Base-by-base conservation (phyloP, 176 grass and related monocot genomes). In the Saccharum officinarum region DNA sequence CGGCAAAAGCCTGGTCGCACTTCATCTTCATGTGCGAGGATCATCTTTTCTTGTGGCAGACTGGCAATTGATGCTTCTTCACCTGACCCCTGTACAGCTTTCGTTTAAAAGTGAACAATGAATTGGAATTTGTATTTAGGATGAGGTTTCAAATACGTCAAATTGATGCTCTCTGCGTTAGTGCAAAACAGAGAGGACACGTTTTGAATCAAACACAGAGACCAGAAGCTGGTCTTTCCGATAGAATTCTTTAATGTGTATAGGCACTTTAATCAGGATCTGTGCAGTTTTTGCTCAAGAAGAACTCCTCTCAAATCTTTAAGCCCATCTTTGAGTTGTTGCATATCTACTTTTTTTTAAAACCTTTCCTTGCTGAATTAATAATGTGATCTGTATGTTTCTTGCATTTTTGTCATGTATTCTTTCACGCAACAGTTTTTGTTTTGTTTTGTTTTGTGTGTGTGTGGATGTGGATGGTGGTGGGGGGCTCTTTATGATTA, bases 1-100 rank as follows among this genome's bases (percentile, higher is more conserved):
- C 28, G 49, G 50, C 22, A 87, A 88, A 91, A 80, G 85, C 42
- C 52, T 41, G n/a, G 46, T 67, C 78, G 80, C 76, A 86, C 76
- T 77, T 80, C 89, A 84, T 87, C 75, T 70, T 79, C 85, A 84
- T 87, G 69, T 80, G 89, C 79, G 41, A 84, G 69, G 18, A 52
- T 84, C 75, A 80, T 70, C 55, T 50, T 73, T 90, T 86, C 8
- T 86, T 36, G 69, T 82, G 45, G 61, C 33, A n/a, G 69, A 63
- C 10, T 60, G 57, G 18, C 57, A 60, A 60, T 42, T 69, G 69
- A 69, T 75, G 57, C 67, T 67, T 83, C 45, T 82, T 78, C 68
- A 75, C 49, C 38, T 75, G 82, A 66, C 20, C n/a, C 31, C 33
- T 84, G 80, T 8, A 40, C 84, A 68, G 7, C 33, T 3, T 31